Base-by-base conservation (phyloP, 1,284 basidiomycete species). In the Apiotrichum montevideense region DNA sequence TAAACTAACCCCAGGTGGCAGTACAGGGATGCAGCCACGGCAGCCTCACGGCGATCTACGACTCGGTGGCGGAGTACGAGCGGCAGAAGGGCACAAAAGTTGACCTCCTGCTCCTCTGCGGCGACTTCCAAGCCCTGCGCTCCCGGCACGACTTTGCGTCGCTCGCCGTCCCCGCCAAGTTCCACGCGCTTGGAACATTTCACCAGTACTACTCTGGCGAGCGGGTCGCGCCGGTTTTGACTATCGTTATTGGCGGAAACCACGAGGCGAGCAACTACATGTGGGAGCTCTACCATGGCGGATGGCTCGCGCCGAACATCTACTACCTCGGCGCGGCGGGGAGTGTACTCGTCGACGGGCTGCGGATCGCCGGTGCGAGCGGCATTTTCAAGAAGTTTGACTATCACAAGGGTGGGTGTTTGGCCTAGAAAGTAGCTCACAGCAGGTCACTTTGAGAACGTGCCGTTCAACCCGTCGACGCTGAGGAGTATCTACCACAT, bases 191-290 rank as follows among this genome's bases (percentile, higher is more conserved):
- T 32, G 90, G 91, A 29, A 85, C 85, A 51, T 97, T 97, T 72
- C 80, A 88, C 76, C 85, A 88, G 84, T 92, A 98, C 73, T 98
- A 98, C 72, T 86, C 85, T 0, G 91, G 92, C 2, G 80, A 87
- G 66, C 85, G 82, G 64, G 78, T 71, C 6, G 95, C 95, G 0
- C 93, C 94, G 0, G 76, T 96, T 6, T 78, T 97, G 67, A 99
- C 96, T 0, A 80, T 99, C 35, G 85, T 98, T 52, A 96, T 98
- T 67, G 96, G 96, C 21, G 96, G 96, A 5, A 98, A 99, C 71
- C 95, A 99, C 72, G 95, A 98, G 77, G 92, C 92, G 4, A 94
- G 90, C 54, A 96, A 93, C 70, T 97, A 98, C 73, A 83, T 98
- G 79, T 94, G 90, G 87, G 96, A 99, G 73, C 78, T 97, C 87